Base-by-base conservation (phyloP, 208 protist species). In the Acanthamoeba sp. region DNA sequence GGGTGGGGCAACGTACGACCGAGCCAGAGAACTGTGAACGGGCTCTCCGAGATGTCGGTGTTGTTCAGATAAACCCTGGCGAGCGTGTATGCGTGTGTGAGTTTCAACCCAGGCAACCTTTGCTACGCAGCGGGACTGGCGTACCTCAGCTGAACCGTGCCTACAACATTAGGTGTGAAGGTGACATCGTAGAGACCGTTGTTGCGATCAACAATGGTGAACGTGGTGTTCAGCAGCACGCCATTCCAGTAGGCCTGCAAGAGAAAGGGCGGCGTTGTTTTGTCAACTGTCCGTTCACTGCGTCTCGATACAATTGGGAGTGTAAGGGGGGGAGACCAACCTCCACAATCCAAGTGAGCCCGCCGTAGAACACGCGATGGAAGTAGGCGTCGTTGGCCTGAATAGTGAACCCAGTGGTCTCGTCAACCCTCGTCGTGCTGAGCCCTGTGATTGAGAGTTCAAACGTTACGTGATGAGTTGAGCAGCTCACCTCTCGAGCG, bases 151-250 rank as follows among this genome's bases (percentile, higher is more conserved):
- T 80, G 7, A 24, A 80, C 69, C 22, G 1, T 62, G 80, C 80
- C 80, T 10, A 89, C 80, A 3, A 64, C 45, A 27, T 89, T 89
- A 3, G 80, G 80, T 14, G 55, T 89, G 55, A 48, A 89, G 80
- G 55, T 66, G 36, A 89, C 80, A 20, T 89, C 80, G 7, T 36
- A 89, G 18, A 89, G 48, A 27, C 80, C 80, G n/a, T 89, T 89
- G 6, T 42, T 7, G 55, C 55, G 45, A 40, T 89, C 80, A 6
- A 66, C 55, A 10, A 89, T 62, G 48, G 29, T 62, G 34, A 89
- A 89, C 29, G 45, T 27, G 20, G 55, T 64, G 36, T 89, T n/a
- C 45, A 89, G 42, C 80, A 22, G 27, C 18, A 89, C n/a, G 36
- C 20, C 80, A 12, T 62, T 57, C 69, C 69, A 80, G 36, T 36